Conservation (phyloP, 495 filamentous ascomycete genomes). For the Xylaria bambusicola region DNA sequence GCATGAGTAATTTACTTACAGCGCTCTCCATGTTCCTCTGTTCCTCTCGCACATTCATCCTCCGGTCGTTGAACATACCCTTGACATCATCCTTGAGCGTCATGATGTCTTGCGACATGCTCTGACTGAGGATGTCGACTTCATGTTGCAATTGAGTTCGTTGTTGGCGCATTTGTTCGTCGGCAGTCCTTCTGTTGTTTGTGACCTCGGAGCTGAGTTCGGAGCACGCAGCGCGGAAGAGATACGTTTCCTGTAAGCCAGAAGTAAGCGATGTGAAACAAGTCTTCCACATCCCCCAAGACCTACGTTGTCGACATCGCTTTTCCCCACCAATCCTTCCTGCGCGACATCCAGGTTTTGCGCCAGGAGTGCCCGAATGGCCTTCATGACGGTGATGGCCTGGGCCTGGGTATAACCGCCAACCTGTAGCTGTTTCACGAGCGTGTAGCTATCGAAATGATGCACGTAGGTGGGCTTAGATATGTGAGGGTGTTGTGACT, state of each 20-base stretch:
- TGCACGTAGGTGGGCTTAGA: slow-evolving; percentile 80
- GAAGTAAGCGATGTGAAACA: neutral
- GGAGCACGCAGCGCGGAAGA: slow-evolving; percentile 91
- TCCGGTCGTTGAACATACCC: slow-evolving; percentile 94
- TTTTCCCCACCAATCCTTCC: slow-evolving; percentile 72
- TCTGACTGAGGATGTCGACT: slow-evolving; percentile 85
- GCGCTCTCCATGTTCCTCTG: slow-evolving; percentile 77
- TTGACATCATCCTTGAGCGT: slow-evolving; percentile 86
- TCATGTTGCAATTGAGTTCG: slow-evolving; percentile 86
- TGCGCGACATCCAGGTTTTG: slow-evolving; percentile 79
- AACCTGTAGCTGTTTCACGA: slow-evolving; percentile 73
- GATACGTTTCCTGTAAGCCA: slow-evolving; percentile 67
- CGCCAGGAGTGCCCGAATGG: slow-evolving; percentile 71
- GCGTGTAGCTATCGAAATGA: slow-evolving; percentile 91
- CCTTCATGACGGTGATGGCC: slow-evolving; percentile 83
- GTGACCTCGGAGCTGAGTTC: slow-evolving; percentile 84
- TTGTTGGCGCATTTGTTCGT: slow-evolving; percentile 74
- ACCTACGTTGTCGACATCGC: slow-evolving; percentile 71
- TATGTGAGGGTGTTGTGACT: slow-evolving; percentile 55
- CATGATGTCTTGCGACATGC: slow-evolving; percentile 75
- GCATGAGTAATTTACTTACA: slow-evolving; percentile 43
- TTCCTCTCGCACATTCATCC: slow-evolving; percentile 85
- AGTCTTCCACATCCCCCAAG: no score
- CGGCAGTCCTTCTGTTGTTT: slow-evolving; percentile 58
- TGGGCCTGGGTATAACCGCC: slow-evolving; percentile 71